Percentiles rank a stretch among this genome's conserved stretches.
phyloP scores from a whole-genome alignment of 257 asterid species.

The Solanum virginianum region DNA sequence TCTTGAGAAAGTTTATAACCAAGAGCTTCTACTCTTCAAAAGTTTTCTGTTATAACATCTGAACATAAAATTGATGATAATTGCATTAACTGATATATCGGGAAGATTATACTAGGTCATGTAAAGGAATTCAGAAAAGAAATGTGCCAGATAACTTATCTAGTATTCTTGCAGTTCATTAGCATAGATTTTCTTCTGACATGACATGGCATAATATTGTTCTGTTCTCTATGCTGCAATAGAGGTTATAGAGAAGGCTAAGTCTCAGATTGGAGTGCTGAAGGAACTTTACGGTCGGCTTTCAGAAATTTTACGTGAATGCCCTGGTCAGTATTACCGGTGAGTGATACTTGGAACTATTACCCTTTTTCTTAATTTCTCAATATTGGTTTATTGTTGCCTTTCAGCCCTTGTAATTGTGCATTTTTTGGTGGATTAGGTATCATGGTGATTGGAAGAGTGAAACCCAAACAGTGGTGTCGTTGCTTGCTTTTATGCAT shows the following conservation, averaged over 20 bases:
- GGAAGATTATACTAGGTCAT: no score
- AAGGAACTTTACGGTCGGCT: constrained; percentile 48
- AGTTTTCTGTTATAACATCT: background rate
- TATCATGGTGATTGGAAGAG: constrained; percentile 89
- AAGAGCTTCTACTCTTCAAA: background rate
- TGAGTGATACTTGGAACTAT: constrained; percentile 4
- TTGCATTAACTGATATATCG: background rate
- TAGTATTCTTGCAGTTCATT: background rate
- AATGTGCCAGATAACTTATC: background rate
- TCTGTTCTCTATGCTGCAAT: constrained; percentile 1
- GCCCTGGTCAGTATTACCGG: constrained; percentile 89
- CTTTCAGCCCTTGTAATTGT: background rate
- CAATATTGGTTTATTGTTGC: background rate
- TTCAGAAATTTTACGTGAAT: constrained; percentile 54
- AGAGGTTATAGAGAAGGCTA: constrained; percentile 83
- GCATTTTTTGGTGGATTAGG: constrained; percentile 19
- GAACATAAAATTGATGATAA: background rate
- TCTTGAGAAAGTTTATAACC: background rate
- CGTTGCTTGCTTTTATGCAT: constrained; percentile 82
- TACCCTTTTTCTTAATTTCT: background rate
- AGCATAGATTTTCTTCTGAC: background rate
- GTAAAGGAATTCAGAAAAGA: no score
- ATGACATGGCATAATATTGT: background rate
- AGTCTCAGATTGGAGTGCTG: constrained; percentile 41
- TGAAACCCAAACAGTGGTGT: constrained; percentile 76